Percentiles rank a stretch among this genome's conserved stretches.
Evolutionary conservation across 176 grass and related monocot species (phyloP).

Genomic region (Dactylis glomerata): DNA sequence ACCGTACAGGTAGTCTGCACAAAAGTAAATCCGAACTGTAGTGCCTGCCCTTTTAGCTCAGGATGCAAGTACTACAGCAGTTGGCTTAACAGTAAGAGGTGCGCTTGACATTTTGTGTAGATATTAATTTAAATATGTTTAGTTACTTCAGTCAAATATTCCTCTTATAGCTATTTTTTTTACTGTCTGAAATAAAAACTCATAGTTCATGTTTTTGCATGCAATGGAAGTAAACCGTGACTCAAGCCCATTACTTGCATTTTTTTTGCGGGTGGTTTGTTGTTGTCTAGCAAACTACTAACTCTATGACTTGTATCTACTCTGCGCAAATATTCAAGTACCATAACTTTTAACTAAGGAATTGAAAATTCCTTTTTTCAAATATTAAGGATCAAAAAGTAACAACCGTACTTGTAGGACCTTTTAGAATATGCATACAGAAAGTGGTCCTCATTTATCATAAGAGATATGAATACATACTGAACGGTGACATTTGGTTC

Average conservation of each 20-base stretch:
- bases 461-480: background rate
- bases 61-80: conserved; percentile 39
- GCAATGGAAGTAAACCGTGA: too few species aligned
- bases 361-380: too few species aligned
- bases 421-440: background rate
- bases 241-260: too few species aligned
- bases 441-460: too few species aligned
- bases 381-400: too few species aligned
- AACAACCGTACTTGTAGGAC: too few species aligned
- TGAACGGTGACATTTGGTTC: conserved; percentile 16
- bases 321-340: background rate
- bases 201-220: too few species aligned
- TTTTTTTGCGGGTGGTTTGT: background rate
- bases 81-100: conserved; percentile 36
- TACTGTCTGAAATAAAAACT: background rate
- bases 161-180: background rate
- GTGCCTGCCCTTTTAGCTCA: conserved; percentile 40
- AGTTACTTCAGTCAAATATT: background rate
- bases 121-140: background rate
- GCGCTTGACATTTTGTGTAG: conserved; percentile 5
- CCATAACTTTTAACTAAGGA: conserved; percentile 3
- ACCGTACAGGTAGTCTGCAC: conserved; percentile 40
- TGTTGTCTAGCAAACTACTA: background rate
- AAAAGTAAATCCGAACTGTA: conserved; percentile 48
- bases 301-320: background rate